Evolutionary conservation across 108 stramenopile genomes (phyloP).

Genomic region (Pseudonitzschia multiseries): DNA sequence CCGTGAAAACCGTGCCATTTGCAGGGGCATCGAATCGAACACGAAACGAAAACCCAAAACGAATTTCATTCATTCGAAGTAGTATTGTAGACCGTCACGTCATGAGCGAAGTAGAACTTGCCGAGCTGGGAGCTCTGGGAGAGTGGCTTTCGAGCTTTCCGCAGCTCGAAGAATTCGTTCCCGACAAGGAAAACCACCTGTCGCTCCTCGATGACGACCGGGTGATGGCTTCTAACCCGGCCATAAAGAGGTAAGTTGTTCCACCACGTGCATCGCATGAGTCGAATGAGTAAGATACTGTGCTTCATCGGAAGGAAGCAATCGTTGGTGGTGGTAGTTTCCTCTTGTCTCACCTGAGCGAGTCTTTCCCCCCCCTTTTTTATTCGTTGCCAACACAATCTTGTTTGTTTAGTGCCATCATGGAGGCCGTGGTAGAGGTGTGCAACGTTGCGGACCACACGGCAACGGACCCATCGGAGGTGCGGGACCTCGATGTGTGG

Average conservation of each 20-base stretch:
- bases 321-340: too few species aligned
- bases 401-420: constrained; percentile 36
- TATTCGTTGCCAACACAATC: too few species aligned
- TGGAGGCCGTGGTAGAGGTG: constrained; percentile 37
- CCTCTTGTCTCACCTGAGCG: too few species aligned
- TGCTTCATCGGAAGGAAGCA: too few species aligned
- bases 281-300: too few species aligned
- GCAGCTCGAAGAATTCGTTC: constrained; percentile 14
- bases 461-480: background rate
- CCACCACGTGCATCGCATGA: too few species aligned
- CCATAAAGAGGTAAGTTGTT: constrained; percentile 38
- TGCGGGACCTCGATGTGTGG: constrained; percentile 28
- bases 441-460: constrained; percentile 16
- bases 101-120: constrained; percentile 27
- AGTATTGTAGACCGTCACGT: too few species aligned
- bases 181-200: constrained; percentile 19
- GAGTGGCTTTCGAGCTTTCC: constrained; percentile 49
- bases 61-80: too few species aligned
- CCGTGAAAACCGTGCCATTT: too few species aligned
- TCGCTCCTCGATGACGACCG: constrained; percentile 13
- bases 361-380: too few species aligned
- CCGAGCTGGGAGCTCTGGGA: constrained; percentile 35
- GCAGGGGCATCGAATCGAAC: too few species aligned
- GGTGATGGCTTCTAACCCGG: constrained; percentile 13
- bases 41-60: too few species aligned